Evolutionary conservation across 2,329 filamentous ascomycete genomes (phyloP).

Genomic region (Colletotrichum orchidophilum): DNA sequence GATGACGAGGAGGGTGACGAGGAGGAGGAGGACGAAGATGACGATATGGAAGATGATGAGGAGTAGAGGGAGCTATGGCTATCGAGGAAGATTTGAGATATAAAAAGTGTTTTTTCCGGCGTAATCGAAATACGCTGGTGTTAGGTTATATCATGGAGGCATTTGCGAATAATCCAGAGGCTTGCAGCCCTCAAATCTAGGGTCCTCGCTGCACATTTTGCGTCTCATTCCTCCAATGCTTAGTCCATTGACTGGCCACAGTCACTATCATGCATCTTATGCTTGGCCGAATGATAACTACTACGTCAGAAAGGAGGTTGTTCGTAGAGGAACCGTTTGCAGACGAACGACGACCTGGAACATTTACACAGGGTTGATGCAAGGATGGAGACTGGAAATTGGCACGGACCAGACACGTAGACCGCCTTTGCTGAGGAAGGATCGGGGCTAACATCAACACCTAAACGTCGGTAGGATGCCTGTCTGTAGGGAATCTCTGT

Average conservation of each 20-base stretch:
- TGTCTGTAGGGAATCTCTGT: background rate
- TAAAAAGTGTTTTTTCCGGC: constrained; percentile 22
- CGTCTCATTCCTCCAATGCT: background rate
- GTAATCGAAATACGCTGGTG: constrained; percentile 22
- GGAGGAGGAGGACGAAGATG: constrained; percentile 42
- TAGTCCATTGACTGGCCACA: no score
- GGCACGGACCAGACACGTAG: background rate
- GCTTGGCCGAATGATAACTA: no score
- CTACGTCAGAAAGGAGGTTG: no score
- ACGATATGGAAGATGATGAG: constrained; percentile 34
- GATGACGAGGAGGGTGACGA: constrained; percentile 49
- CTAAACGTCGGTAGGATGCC: background rate
- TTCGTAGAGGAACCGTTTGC: background rate
- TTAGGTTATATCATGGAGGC: constrained; percentile 29
- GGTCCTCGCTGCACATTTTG: background rate
- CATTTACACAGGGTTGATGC: constrained; percentile 5
- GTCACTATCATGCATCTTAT: background rate
- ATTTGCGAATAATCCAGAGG: constrained; percentile 18
- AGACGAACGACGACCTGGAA: background rate
- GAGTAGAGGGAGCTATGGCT: constrained; percentile 7
- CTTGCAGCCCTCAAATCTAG: constrained; percentile 10
- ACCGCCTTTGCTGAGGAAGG: background rate
- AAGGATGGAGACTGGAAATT: background rate
- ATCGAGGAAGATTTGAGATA: background rate
- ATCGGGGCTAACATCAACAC: background rate